These are phyloP conservation scores for Claviceps pusilla DNA, from an alignment of 2,329 filamentous ascomycete species.

Conservation along the genomic window DNA sequence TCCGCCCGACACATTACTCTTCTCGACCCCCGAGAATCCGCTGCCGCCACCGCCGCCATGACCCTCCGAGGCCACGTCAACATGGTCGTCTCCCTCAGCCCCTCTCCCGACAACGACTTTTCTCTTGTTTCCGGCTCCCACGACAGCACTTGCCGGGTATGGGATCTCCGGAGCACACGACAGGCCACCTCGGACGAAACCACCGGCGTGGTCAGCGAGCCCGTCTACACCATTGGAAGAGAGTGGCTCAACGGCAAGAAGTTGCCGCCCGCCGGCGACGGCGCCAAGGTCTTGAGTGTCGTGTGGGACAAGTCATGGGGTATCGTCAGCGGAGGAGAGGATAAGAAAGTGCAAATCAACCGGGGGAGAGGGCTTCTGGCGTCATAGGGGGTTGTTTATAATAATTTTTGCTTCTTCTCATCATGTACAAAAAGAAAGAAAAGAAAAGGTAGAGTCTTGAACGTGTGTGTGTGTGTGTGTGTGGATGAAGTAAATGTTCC, in stretches of 20 bases:
- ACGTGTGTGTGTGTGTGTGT: too few relatives aligned
- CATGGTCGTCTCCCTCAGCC: slow-evolving; percentile 38
- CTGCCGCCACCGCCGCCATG: slow-evolving; percentile 65
- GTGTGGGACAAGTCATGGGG: slow-evolving; percentile 75
- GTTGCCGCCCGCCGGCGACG: slow-evolving; percentile 57
- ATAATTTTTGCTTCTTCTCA: too few relatives aligned
- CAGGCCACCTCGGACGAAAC: slow-evolving; percentile 44
- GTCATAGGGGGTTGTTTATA: slow-evolving; percentile 12
- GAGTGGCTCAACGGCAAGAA: slow-evolving; percentile 54
- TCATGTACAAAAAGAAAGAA: too few relatives aligned
- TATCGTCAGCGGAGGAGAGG: slow-evolving; percentile 83
- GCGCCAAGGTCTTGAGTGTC: slow-evolving; percentile 79
- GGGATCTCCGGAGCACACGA: slow-evolving; percentile 70
- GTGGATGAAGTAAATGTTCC: too few relatives aligned
- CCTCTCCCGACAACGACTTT: slow-evolving; percentile 52
- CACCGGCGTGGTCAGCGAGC: slow-evolving; percentile 51
- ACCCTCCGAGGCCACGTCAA: slow-evolving; percentile 86
- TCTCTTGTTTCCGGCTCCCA: slow-evolving; percentile 80
- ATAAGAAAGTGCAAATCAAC: slow-evolving; percentile 90
- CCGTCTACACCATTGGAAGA: slow-evolving; percentile 60
- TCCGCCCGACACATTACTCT: slow-evolving; percentile 77
- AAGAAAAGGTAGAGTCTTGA: too few relatives aligned
- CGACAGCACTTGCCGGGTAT: slow-evolving; percentile 83
- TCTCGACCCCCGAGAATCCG: slow-evolving; percentile 74
- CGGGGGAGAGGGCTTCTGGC: slow-evolving; percentile 40